phyloP scores from a whole-genome alignment of 2,329 filamentous ascomycete species.

The Talaromyces pinophilus region DNA sequence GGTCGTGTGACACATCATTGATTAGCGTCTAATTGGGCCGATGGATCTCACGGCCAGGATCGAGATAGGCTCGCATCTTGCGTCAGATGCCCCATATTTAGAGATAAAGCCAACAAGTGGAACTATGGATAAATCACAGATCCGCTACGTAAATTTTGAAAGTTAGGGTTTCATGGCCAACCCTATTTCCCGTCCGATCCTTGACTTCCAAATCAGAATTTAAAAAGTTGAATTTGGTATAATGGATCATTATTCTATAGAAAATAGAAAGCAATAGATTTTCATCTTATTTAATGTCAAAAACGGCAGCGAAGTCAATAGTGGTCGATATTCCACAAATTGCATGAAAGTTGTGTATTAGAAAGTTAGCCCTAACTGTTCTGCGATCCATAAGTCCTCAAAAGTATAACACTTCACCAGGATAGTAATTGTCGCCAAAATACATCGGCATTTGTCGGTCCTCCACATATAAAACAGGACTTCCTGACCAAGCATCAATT shows the following conservation, averaged over 20 bases:
- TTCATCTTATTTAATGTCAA: too few species aligned
- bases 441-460: too few species aligned
- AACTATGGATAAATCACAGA: background rate
- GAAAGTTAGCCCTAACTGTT: background rate
- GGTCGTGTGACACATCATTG: background rate
- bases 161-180: background rate
- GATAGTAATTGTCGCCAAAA: too few species aligned
- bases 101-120: background rate
- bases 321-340: background rate
- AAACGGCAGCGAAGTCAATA: too few species aligned
- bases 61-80: constrained; percentile 2
- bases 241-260: too few species aligned
- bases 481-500: too few species aligned
- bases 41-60: background rate
- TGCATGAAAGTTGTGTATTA: background rate
- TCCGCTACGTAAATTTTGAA: background rate
- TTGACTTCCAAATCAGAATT: too few species aligned
- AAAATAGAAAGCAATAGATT: too few species aligned
- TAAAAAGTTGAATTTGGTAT: background rate
- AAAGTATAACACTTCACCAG: too few species aligned
- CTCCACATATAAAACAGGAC: too few species aligned
- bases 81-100: background rate
- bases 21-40: constrained; percentile 1
- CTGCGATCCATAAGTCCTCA: too few species aligned
- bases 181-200: too few species aligned